phyloP scores from a whole-genome alignment of 139 green algal genomes.

The Pleodorina starrii region DNA sequence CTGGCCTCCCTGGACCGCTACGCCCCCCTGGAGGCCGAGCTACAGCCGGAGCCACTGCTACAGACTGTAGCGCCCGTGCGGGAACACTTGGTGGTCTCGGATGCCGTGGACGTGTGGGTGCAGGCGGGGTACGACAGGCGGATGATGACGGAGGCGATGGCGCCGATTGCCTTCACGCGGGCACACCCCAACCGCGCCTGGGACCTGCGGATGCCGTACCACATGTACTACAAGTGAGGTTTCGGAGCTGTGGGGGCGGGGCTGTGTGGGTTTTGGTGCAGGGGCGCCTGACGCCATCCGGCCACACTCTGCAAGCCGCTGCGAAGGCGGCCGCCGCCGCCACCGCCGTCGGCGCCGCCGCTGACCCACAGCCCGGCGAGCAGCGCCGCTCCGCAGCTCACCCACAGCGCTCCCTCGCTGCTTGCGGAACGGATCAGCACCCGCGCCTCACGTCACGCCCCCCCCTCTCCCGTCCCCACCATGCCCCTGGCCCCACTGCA shows the following conservation, averaged over 20 bases:
- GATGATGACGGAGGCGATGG: not conserved
- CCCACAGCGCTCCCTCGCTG: not conserved
- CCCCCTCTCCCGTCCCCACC: too few species aligned
- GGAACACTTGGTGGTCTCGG: not conserved
- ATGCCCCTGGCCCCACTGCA: too few species aligned
- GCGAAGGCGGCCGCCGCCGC: too few species aligned
- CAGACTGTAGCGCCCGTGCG: not conserved
- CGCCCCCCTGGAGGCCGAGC: not conserved
- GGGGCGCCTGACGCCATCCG: not conserved
- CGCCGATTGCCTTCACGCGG: not conserved
- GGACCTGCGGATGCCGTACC: constrained; percentile 20
- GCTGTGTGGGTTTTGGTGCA: not conserved
- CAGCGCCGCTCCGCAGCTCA: not conserved
- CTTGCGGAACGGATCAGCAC: too few species aligned
- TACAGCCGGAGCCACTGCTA: not conserved
- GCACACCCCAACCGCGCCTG: constrained; percentile 16
- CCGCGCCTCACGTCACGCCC: too few species aligned
- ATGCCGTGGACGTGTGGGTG: not conserved
- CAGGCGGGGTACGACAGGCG: not conserved
- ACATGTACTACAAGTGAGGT: constrained; percentile 16
- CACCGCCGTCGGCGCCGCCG: too few species aligned
- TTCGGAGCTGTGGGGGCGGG: not conserved
- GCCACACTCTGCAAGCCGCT: not conserved
- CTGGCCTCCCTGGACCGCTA: constrained; percentile 16
- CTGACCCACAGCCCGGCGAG: too few species aligned